Evolutionary conservation across 352 stramenopile species (phyloP).

Genomic region (Globisporangium okanoganense): DNA sequence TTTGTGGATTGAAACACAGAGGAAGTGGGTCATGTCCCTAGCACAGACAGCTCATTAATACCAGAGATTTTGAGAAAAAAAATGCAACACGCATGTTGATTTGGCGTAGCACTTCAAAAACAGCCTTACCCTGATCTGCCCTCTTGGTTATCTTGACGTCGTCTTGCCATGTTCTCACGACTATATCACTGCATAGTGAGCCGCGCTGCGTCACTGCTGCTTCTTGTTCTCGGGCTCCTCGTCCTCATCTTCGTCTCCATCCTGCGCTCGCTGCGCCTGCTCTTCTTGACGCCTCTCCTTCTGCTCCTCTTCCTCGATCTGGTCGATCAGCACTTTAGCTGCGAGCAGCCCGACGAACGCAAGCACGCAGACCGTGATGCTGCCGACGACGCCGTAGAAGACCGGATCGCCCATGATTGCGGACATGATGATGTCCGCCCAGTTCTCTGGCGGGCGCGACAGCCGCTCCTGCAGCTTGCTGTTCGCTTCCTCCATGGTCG

Average conservation of each 20-base stretch:
- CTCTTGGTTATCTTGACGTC: background rate
- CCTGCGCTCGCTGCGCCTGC: constrained; percentile 19
- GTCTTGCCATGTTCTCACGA: too few relatives aligned
- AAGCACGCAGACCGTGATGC: constrained; percentile 44
- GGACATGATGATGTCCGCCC: constrained; percentile 60
- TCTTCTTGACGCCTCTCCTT: constrained; percentile 16
- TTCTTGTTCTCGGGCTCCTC: constrained; percentile 18
- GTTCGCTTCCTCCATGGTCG: constrained; percentile 6
- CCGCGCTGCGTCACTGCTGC: constrained; percentile 8
- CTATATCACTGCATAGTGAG: too few relatives aligned
- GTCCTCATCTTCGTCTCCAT: constrained; percentile 14
- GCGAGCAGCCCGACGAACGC: constrained; percentile 51
- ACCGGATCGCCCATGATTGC: constrained; percentile 53
- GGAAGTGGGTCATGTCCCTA: background rate
- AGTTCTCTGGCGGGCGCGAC: constrained; percentile 50
- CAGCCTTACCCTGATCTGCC: background rate
- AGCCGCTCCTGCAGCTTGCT: constrained; percentile 41
- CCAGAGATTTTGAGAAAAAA: constrained; percentile 4
- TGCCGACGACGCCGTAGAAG: constrained; percentile 46
- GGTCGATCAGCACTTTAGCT: constrained; percentile 49
- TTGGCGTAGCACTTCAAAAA: background rate
- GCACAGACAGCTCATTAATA: background rate
- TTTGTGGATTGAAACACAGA: too few relatives aligned
- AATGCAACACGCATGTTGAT: background rate
- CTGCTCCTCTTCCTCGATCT: constrained; percentile 54